A percentile compares a stretch with the other conserved stretches of the same genome.
These are phyloP conservation scores for Solanum boliviense DNA, from an alignment of 257 asterid species.

Conservation along the genomic window DNA sequence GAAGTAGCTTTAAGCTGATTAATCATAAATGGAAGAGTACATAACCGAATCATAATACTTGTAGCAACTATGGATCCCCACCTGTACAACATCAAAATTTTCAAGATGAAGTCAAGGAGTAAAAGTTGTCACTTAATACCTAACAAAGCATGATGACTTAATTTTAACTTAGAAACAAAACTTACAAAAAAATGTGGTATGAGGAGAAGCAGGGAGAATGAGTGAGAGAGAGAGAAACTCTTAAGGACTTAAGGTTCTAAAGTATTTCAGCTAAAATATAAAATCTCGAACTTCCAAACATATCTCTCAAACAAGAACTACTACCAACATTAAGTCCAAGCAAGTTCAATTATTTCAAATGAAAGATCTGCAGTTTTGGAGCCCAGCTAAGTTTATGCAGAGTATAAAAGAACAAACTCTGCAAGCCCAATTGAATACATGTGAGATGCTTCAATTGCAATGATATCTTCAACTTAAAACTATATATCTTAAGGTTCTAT, in stretches of 20 bases:
- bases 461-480: neutral
- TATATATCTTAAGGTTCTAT: neutral
- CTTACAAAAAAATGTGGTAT: neutral
- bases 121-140: neutral
- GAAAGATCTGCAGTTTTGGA: neutral
- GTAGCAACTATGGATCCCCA: slow-evolving; percentile 68
- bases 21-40: slow-evolving; percentile 58
- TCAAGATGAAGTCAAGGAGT: neutral
- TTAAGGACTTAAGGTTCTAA: neutral
- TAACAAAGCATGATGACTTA: neutral
- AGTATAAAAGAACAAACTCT: neutral
- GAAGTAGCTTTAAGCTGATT: slow-evolving; percentile 73
- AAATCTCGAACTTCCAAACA: neutral
- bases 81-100: slow-evolving; percentile 35
- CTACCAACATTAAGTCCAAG: neutral
- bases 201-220: neutral
- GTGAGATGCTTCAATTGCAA: neutral
- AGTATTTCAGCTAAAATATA: neutral
- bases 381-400: neutral
- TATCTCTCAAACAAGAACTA: neutral
- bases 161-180: neutral
- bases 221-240: neutral
- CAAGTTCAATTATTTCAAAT: neutral
- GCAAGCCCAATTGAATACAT: neutral
- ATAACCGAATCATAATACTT: slow-evolving; percentile 49